Base-by-base conservation (phyloP, 139 green algal species). In the Ostreobium quekettii region DNA sequence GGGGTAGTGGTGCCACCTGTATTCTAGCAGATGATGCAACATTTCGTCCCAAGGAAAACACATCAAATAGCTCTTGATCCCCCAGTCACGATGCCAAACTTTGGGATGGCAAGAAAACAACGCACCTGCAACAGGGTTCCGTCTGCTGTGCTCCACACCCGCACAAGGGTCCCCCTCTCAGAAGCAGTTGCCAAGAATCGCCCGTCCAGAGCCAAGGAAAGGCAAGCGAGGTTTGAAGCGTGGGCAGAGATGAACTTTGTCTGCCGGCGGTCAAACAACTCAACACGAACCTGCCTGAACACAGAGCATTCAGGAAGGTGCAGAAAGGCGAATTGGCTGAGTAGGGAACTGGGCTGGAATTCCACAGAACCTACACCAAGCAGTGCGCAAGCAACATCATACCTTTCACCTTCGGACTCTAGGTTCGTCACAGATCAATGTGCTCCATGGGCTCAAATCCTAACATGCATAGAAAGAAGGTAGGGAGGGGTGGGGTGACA, bases 221-320 rank as follows among this genome's bases (percentile, higher is more conserved):
- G 71, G 68, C 77, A 86, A 1, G 79, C 85, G 49, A 98, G 75
- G 1, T 75, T 53, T 0, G 72, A 85, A 67, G 86, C 87, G 78
- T 99, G 94, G 24, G 94, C 91, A 19, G 70, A 48, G 39, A 98
- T 90, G 74, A 96, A 96, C 71, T 89, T 89, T 26, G 87, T 95
- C 59, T 88, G 79, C 24, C 83, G 79, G 32, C 88, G 76, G 73
- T 98, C 93, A 61, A 94, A 95, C 66, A 95, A 80, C 85, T 99
- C 94, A 3, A 99, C 76, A 1, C 94, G 80, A 11, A 97, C 85
- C 88, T 96, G 79, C 2, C 11, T n/a, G n/a, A n/a, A n/a, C n/a
- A n/a, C n/a, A n/a, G n/a, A n/a, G n/a, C n/a, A n/a, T n/a, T n/a
- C n/a, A n/a, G n/a, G n/a, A n/a, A n/a, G n/a, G n/a, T n/a, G n/a